A percentile compares a stretch with the other conserved stretches of the same genome.
These are phyloP conservation scores for Kodamaea jinghongensis DNA, from an alignment of 805 yeast species.

Conservation along the genomic window DNA sequence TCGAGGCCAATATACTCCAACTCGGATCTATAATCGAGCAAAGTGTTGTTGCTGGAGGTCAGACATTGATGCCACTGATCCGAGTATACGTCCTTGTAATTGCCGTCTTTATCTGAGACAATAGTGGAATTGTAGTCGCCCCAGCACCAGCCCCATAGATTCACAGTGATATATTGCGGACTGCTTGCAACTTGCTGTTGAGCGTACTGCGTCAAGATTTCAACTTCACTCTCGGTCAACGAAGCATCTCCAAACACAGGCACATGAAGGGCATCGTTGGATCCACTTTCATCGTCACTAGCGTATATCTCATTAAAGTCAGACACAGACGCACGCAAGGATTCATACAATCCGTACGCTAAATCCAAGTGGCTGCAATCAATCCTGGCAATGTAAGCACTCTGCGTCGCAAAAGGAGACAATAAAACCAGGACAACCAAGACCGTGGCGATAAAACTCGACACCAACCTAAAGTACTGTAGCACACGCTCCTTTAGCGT, in stretches of 20 bases:
- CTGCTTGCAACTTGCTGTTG: constrained; percentile 43
- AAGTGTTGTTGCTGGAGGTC: constrained; percentile 8
- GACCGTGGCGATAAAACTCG: constrained; percentile 14
- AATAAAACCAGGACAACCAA: constrained; percentile 19
- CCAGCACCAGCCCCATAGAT: constrained; percentile 45
- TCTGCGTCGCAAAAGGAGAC: constrained; percentile 23
- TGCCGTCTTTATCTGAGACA: constrained; percentile 13
- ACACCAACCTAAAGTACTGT: constrained; percentile 23
- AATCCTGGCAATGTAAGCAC: constrained; percentile 33
- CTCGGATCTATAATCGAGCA: constrained; percentile 44
- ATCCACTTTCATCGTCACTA: not conserved
- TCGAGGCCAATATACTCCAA: constrained; percentile 40
- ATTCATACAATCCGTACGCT: constrained; percentile 49
- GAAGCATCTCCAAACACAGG: constrained; percentile 12
- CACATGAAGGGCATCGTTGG: not conserved
- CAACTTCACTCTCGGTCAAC: constrained; percentile 48
- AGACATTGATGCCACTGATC: constrained; percentile 25
- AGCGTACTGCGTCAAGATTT: constrained; percentile 45
- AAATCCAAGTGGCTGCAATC: constrained; percentile 54
- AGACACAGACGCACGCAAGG: constrained; percentile 35
- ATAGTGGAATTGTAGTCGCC: constrained; percentile 34
- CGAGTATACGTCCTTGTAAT: constrained; percentile 12
- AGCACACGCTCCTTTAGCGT: constrained; percentile 23
- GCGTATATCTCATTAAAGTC: constrained; percentile 12
- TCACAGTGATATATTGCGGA: constrained; percentile 46